Conservation (phyloP, 768 basidiomycete species). For the Phanerochaete sordida region DNA sequence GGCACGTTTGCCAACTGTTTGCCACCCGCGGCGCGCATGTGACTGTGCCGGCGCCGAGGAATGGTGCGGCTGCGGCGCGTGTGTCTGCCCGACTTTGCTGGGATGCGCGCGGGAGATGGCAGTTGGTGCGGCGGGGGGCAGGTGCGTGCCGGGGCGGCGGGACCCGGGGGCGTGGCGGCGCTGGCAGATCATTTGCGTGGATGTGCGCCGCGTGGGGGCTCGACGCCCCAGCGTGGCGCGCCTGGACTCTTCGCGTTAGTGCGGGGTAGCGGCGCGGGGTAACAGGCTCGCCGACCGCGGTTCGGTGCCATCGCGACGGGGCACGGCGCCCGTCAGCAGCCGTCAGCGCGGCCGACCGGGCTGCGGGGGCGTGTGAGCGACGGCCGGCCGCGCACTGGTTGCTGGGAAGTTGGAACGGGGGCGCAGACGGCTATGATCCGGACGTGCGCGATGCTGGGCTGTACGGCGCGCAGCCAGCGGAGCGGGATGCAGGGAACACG, state of each 20-base stretch:
- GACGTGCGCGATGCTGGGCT: neutral
- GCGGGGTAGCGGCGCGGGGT: slow-evolving; percentile 9
- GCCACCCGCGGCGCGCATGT: too few species aligned
- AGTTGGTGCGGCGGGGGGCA: too few species aligned
- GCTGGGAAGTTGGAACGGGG: neutral
- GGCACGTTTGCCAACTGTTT: too few species aligned
- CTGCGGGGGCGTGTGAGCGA: neutral
- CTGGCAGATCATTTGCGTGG: too few species aligned
- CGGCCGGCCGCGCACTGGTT: neutral
- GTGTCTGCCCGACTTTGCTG: too few species aligned
- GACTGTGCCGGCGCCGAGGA: too few species aligned
- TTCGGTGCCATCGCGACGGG: neutral
- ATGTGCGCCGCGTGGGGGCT: neutral
- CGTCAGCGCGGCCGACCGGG: neutral
- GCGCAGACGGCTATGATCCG: neutral
- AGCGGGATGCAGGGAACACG: neutral
- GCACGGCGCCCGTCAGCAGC: neutral
- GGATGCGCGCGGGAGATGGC: too few species aligned
- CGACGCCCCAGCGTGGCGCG: neutral
- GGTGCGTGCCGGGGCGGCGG: too few species aligned
- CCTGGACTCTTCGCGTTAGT: neutral
- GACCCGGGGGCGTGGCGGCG: neutral
- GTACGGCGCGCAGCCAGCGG: neutral
- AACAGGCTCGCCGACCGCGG: neutral
- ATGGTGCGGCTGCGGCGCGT: too few species aligned